Conservation (phyloP, 1,139 yeast genomes). For the Zhuliangozyma blackwelliae region DNA sequence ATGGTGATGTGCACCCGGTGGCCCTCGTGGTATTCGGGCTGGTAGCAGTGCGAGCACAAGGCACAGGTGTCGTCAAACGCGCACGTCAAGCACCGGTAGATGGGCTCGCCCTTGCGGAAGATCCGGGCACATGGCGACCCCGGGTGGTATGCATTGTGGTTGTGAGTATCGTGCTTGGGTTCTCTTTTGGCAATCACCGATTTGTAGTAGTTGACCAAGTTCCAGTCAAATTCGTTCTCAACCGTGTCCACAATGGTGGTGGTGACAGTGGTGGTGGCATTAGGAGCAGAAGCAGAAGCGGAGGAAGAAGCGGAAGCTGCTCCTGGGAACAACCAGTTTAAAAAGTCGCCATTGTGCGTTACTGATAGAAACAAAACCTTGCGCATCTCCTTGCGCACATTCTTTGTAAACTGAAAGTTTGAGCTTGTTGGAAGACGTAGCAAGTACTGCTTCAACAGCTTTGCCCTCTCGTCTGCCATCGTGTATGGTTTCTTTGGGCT, state of each 20-base stretch:
- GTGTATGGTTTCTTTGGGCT: constrained; percentile 1
- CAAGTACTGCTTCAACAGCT: constrained; percentile 21
- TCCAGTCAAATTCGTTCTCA: constrained; percentile 36
- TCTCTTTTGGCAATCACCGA: constrained; percentile 17
- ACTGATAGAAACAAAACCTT: constrained; percentile 49
- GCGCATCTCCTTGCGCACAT: constrained; percentile 40
- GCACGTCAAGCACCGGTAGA: constrained; percentile 79
- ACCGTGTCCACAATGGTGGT: constrained; percentile 15
- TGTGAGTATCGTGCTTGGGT: constrained; percentile 20
- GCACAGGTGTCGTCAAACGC: constrained; percentile 86
- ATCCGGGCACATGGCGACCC: constrained; percentile 75
- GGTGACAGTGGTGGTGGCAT: constrained; percentile 2
- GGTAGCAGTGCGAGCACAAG: constrained; percentile 73
- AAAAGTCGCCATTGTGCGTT: constrained; percentile 45
- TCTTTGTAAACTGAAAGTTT: constrained; percentile 31
- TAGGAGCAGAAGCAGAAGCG: not conserved
- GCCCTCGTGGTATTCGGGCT: constrained; percentile 64
- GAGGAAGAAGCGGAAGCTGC: constrained; percentile 6
- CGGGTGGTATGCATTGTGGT: constrained; percentile 50
- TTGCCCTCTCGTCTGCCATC: not conserved
- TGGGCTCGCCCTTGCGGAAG: constrained; percentile 81
- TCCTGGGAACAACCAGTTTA: constrained; percentile 46
- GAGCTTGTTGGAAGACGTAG: constrained; percentile 30
- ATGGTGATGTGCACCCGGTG: constrained; percentile 74
- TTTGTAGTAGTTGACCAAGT: constrained; percentile 28